Evolutionary conservation across 129 eudicot species (phyloP).

Genomic region (Lactuca saligna): DNA sequence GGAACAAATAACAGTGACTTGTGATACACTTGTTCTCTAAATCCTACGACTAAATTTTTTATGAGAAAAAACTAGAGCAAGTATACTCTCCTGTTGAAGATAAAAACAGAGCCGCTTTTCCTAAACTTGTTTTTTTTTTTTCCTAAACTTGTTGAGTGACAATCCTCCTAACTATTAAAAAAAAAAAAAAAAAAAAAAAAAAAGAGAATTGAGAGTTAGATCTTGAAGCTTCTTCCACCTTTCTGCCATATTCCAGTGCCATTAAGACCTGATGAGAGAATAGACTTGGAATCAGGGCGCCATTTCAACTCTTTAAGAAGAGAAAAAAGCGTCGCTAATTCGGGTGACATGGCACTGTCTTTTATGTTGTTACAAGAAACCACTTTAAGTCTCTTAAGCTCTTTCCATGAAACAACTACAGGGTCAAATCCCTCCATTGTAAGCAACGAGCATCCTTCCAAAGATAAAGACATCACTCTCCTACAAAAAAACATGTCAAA

Average conservation of each 20-base stretch:
- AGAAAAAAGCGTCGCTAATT: conserved; percentile 71
- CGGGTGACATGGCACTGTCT: conserved; percentile 74
- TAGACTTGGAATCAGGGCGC: conserved; percentile 88
- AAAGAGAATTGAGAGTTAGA: conserved; percentile 10
- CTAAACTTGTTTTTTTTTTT: too few species aligned
- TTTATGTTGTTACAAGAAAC: conserved; percentile 82
- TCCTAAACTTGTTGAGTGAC: not conserved
- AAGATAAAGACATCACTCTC: conserved; percentile 61
- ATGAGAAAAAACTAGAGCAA: conserved; percentile 29
- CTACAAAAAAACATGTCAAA: conserved; percentile 42
- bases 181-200: not conserved
- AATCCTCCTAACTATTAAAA: conserved; percentile 4
- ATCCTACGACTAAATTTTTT: conserved; percentile 16
- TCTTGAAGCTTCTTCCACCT: conserved; percentile 79
- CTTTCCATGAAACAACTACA: conserved; percentile 76
- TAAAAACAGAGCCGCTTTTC: not conserved
- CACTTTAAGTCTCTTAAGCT: conserved; percentile 75
- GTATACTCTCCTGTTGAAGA: conserved; percentile 18
- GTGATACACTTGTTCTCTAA: conserved; percentile 34
- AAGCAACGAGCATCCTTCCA: conserved; percentile 91
- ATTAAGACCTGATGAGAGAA: conserved; percentile 69
- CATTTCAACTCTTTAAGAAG: conserved; percentile 85
- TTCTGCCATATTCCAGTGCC: conserved; percentile 90
- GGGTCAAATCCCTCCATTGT: conserved; percentile 80
- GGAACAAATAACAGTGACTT: not conserved